phyloP scores from a whole-genome alignment of 2,329 filamentous ascomycete genomes.

The Calonectria multiphialidica region DNA sequence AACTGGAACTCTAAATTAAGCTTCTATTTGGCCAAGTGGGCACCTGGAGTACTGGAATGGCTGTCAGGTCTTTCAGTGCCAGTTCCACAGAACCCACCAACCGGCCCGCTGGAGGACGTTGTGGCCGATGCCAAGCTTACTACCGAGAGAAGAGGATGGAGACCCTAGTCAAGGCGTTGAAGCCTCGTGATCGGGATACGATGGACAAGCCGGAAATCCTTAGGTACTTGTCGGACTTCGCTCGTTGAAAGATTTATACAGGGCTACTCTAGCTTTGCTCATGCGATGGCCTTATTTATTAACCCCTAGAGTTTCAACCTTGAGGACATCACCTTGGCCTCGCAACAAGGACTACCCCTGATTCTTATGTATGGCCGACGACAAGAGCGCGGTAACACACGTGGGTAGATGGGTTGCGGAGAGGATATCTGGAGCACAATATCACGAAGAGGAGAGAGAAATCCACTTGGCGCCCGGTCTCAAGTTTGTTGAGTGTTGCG shows the following conservation, averaged over 20 bases:
- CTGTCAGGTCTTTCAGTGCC: conserved; percentile 3
- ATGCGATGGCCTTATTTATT: conserved; percentile 1
- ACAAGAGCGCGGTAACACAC: conserved; percentile 20
- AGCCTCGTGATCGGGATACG: conserved; percentile 10
- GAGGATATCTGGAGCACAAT: conserved; percentile 12
- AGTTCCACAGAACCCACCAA: background rate
- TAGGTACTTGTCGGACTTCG: background rate
- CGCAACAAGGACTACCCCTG: conserved; percentile 9
- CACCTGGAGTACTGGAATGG: conserved; percentile 15
- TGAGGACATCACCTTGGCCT: conserved; percentile 20
- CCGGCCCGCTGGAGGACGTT: conserved; percentile 11
- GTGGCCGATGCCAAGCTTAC: background rate
- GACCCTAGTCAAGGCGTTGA: background rate
- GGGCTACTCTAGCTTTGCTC: conserved; percentile 15
- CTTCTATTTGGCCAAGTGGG: conserved; percentile 20
- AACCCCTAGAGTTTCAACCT: conserved; percentile 21
- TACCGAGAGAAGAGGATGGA: conserved; percentile 9
- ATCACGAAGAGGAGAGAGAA: conserved; percentile 18
- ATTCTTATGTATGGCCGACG: conserved; percentile 18
- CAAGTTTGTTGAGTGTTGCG: conserved; percentile 20
- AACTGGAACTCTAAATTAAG: conserved; percentile 15
- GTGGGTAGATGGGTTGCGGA: conserved; percentile 27
- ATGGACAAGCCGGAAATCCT: conserved; percentile 7
- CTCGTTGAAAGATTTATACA: conserved; percentile 18
- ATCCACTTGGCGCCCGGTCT: conserved; percentile 14